phyloP scores from a whole-genome alignment of 1,139 yeast genomes.

The Suhomyces ambrosiae region DNA sequence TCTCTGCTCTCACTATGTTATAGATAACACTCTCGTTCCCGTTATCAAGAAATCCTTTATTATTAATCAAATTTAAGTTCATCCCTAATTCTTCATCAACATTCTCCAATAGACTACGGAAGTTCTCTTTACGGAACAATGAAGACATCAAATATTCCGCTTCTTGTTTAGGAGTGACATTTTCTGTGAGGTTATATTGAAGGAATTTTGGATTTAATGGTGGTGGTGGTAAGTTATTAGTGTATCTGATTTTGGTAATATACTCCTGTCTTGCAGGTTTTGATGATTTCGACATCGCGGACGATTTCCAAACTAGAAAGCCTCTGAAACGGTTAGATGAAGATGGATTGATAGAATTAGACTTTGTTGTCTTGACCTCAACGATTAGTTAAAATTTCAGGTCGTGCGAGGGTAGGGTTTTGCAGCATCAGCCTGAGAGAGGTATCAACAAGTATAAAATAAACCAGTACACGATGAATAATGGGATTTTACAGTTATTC shows the following conservation, averaged over 20 bases:
- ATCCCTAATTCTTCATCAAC: constrained; percentile 77
- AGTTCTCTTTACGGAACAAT: constrained; percentile 75
- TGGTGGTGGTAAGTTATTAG: constrained; percentile 90
- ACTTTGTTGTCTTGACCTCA: background rate
- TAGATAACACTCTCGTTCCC: constrained; percentile 53
- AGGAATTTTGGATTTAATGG: constrained; percentile 87
- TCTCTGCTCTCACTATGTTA: constrained; percentile 21
- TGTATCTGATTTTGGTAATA: constrained; percentile 82
- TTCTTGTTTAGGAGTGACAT: constrained; percentile 45
- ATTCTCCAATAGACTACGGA: constrained; percentile 61
- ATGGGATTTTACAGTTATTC: too few relatives aligned
- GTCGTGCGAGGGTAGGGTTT: background rate
- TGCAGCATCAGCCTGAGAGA: background rate
- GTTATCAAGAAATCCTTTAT: constrained; percentile 69
- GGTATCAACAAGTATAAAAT: too few relatives aligned
- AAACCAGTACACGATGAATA: too few relatives aligned
- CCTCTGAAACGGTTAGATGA: too few relatives aligned
- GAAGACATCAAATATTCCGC: constrained; percentile 71
- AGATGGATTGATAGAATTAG: background rate
- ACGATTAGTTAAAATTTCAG: background rate
- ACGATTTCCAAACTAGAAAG: background rate
- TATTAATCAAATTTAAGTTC: constrained; percentile 70
- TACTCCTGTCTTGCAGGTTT: constrained; percentile 75
- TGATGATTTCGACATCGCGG: constrained; percentile 27
- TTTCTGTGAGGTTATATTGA: constrained; percentile 50